phyloP scores from a whole-genome alignment of 208 protist genomes.

The Wallacemonas sp. region DNA sequence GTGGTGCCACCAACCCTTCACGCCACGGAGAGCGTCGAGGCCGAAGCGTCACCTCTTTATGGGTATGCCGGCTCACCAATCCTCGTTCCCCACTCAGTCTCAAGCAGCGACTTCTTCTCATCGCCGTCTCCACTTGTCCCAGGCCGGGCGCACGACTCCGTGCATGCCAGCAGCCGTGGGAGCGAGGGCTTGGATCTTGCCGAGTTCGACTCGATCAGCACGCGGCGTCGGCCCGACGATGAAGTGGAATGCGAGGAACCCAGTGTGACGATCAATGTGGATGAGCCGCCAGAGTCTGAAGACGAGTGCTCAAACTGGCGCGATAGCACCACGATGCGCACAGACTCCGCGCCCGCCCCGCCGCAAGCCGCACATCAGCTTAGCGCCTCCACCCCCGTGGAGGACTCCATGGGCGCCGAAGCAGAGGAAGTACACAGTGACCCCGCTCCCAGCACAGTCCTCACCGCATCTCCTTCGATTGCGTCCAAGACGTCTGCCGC shows the following conservation, averaged over 20 bases:
- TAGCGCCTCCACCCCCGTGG: neutral
- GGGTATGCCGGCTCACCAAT: too few species aligned
- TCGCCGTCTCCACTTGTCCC: neutral
- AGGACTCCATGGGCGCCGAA: neutral
- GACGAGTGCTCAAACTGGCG: too few species aligned
- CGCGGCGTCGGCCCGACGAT: neutral
- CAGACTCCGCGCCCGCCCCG: too few species aligned
- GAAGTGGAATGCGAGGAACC: slow-evolving; percentile 10
- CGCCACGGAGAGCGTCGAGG: too few species aligned
- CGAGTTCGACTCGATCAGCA: slow-evolving; percentile 13
- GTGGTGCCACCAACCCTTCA: too few species aligned
- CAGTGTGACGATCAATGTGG: slow-evolving; percentile 4
- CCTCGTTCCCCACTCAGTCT: neutral
- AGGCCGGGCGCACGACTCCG: too few species aligned
- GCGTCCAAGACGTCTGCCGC: too few species aligned
- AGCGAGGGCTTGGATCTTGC: neutral
- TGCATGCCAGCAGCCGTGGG: neutral
- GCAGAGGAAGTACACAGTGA: too few species aligned
- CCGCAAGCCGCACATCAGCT: too few species aligned
- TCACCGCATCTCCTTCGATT: neutral
- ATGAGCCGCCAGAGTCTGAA: neutral
- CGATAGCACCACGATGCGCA: too few species aligned
- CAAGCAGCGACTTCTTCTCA: neutral
- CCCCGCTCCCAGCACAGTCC: neutral
- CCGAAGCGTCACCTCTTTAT: too few species aligned